A percentile compares a stretch with the other conserved stretches of the same genome.
These are phyloP conservation scores for Hypoxylon intermedium DNA, from an alignment of 495 filamentous ascomycete genomes.

Conservation along the genomic window DNA sequence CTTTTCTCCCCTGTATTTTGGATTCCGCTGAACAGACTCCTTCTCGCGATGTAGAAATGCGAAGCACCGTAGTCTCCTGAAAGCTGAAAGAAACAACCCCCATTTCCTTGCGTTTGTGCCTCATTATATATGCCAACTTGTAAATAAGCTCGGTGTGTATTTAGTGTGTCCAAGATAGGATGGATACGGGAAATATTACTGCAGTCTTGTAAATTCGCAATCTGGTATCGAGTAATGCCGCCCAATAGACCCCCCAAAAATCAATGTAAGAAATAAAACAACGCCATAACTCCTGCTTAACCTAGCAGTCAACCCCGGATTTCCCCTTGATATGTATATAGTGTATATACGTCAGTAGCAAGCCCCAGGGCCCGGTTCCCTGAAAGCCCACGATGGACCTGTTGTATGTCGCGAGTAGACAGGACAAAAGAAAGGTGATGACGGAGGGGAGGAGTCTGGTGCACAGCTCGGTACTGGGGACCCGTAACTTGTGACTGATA, in stretches of 20 bases:
- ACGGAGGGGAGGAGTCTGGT: slow-evolving; percentile 35
- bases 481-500: slow-evolving; percentile 31
- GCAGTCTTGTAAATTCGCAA: slow-evolving; percentile 38
- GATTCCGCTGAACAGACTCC: slow-evolving; percentile 29
- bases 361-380: slow-evolving; percentile 21
- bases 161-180: slow-evolving; percentile 25
- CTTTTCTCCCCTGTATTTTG: slow-evolving; percentile 28
- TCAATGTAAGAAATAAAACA: slow-evolving; percentile 11
- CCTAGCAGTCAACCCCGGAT: slow-evolving; percentile 15
- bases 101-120: slow-evolving; percentile 9
- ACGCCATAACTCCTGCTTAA: slow-evolving; percentile 22
- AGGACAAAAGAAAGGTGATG: slow-evolving; percentile 32
- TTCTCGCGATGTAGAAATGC: slow-evolving; percentile 20
- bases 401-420: slow-evolving; percentile 19
- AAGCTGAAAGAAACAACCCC: slow-evolving; percentile 12
- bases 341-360: slow-evolving; percentile 23
- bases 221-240: slow-evolving; percentile 35
- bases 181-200: slow-evolving; percentile 30
- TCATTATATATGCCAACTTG: slow-evolving; percentile 28
- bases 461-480: slow-evolving; percentile 37
- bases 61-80: slow-evolving; percentile 8
- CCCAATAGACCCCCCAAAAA: slow-evolving; percentile 3
- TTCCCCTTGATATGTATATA: slow-evolving; percentile 1
- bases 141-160: slow-evolving; percentile 28
- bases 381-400: slow-evolving; percentile 14